These are phyloP conservation scores for Chenopodium album DNA, from an alignment of 148 eudicot genomes.

Conservation along the genomic window DNA sequence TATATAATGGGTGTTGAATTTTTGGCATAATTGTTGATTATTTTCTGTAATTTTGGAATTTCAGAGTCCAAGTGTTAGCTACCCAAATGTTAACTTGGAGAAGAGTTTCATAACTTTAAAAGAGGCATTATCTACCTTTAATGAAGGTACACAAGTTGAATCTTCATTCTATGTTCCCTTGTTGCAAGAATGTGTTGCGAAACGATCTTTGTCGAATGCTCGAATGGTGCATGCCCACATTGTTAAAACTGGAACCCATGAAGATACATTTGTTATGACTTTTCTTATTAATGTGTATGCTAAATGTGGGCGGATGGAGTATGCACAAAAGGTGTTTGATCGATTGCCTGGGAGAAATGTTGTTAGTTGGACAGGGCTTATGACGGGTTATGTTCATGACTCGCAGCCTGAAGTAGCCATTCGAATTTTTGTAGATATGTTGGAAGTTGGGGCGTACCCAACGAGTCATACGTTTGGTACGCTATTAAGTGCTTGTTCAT, in stretches of 20 bases:
- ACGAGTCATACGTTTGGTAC: constrained; percentile 58
- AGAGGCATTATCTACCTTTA: constrained; percentile 37
- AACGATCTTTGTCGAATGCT: constrained; percentile 38
- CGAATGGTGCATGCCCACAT: constrained; percentile 56
- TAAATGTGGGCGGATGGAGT: constrained; percentile 55
- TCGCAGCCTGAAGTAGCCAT: constrained; percentile 50
- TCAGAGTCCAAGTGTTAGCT: constrained; percentile 34
- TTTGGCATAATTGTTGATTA: neutral
- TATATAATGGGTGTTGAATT: neutral
- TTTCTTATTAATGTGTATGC: constrained; percentile 64
- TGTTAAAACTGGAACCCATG: constrained; percentile 49
- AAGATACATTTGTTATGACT: constrained; percentile 59
- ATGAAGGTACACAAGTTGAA: constrained; percentile 38
- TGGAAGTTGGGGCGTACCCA: constrained; percentile 56
- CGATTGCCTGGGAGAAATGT: constrained; percentile 53
- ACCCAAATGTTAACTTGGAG: constrained; percentile 33
- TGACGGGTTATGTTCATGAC: constrained; percentile 64
- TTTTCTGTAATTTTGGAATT: constrained; percentile 15
- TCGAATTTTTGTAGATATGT: constrained; percentile 48
- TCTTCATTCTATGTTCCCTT: constrained; percentile 51
- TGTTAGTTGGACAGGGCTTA: constrained; percentile 69
- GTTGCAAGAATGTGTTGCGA: constrained; percentile 54
- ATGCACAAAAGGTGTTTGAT: constrained; percentile 59
- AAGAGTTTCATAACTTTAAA: constrained; percentile 31
- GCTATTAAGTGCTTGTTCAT: constrained; percentile 53